Base-by-base conservation (phyloP, 148 eudicot species). In the Beta vulgaris region DNA sequence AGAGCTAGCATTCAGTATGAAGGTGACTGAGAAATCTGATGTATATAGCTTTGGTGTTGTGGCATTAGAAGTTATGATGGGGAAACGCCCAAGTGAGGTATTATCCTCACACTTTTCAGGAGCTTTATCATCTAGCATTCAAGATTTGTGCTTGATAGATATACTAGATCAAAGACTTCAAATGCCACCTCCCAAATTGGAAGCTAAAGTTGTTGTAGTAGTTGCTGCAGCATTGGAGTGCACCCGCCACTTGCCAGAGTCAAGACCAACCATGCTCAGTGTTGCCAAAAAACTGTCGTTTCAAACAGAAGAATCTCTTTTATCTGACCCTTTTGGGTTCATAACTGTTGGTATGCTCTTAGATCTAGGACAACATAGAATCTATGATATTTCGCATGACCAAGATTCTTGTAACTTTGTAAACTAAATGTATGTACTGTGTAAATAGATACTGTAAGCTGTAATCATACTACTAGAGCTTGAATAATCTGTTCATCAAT, bases 21-120 rank as follows among this genome's bases (percentile, higher is more conserved):
- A 60, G 75, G 59, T 39, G 32, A 89, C 93, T 0, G 81, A 91
- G 29, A 91, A 87, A 68, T 84, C 81, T 9, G 93, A 89, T 82
- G 92, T 91, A 31, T 88, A 82, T 73, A 89, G 89, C 72, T 91
- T 84, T 46, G 92, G 97, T 69, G 88, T 91, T 8, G 80, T 90
- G 42, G 83, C 86, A 49, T 82, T 91, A 43, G 97, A 90, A 85
- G 81, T 90, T 43, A 78, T 90, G 35, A 90, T 91, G 13, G 97
- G 93, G 29, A 84, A 84, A 80, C 88, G 87, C 0, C 77, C 84
- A 35, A 85, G 78, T 42, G 93, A 90, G 34, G 36, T 78, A 31
- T 39, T 70, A 26, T 71, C 80, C 36, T 44, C 79, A 19, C 73
- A 39, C 7, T 58, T 31, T 44, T 39, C 73, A 1, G 68, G 67